Evolutionary conservation across 2,329 filamentous ascomycete species (phyloP).

Genomic region (Botryosphaeria agaves): DNA sequence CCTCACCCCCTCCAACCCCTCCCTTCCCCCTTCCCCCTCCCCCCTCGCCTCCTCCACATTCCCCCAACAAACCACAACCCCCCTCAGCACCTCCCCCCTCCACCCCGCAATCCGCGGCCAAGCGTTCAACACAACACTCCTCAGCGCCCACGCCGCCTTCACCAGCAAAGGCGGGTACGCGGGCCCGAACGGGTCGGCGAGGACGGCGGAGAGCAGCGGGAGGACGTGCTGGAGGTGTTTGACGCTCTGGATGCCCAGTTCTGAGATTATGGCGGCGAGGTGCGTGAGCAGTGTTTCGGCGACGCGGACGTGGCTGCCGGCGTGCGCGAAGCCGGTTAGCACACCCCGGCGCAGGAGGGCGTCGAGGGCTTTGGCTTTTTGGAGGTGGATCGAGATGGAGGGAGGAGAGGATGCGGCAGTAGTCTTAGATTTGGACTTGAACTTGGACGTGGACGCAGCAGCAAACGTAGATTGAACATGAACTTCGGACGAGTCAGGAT

Average conservation of each 20-base stretch:
- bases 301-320: constrained; percentile 39
- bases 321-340: constrained; percentile 33
- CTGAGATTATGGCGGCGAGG: constrained; percentile 30
- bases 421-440: constrained; percentile 9
- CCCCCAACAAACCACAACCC: constrained; percentile 26
- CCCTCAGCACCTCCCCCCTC: constrained; percentile 45
- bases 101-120: constrained; percentile 53
- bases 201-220: constrained; percentile 44
- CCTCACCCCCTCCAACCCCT: constrained; percentile 9
- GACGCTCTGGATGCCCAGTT: constrained; percentile 42
- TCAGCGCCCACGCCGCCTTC: constrained; percentile 35
- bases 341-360: constrained; percentile 24
- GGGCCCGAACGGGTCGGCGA: constrained; percentile 52
- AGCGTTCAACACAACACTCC: constrained; percentile 40
- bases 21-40: constrained; percentile 5
- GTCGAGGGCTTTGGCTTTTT: constrained; percentile 23
- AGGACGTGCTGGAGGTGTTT: constrained; percentile 56
- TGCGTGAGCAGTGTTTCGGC: constrained; percentile 38
- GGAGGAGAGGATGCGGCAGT: constrained; percentile 10
- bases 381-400: constrained; percentile 21
- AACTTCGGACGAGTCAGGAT: too few relatives aligned
- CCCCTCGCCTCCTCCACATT: constrained; percentile 5
- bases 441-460: constrained; percentile 5
- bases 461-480: background rate
- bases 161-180: constrained; percentile 36